A percentile compares a stretch with the other conserved stretches of the same genome.
Evolutionary conservation across 495 filamentous ascomycete genomes (phyloP).

Genomic region (Penicillium daleae): DNA sequence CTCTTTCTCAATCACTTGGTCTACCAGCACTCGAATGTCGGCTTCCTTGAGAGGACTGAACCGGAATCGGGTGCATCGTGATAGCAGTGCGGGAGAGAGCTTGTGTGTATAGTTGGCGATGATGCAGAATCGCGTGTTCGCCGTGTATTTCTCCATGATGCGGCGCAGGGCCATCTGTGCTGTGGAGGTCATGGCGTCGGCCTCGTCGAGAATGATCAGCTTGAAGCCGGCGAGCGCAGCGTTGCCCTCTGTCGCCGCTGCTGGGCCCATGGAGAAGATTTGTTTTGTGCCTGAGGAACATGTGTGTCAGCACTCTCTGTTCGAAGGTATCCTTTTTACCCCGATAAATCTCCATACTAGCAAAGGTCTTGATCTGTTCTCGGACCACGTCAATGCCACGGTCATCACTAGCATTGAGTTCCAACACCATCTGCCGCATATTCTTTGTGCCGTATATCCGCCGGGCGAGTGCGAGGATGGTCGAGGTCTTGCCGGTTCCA

Average conservation of each 20-base stretch:
- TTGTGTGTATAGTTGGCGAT: slow-evolving; percentile 99
- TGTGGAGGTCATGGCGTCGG: slow-evolving; percentile 95
- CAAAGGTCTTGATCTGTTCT: slow-evolving; percentile 99
- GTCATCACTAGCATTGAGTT: slow-evolving; percentile 96
- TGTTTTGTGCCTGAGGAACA: slow-evolving; percentile 60
- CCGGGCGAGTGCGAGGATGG: slow-evolving; percentile 86
- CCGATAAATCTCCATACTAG: slow-evolving; percentile 53
- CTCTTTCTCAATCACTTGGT: slow-evolving; percentile 89
- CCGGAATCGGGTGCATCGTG: slow-evolving; percentile 90
- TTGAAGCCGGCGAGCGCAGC: slow-evolving; percentile 78
- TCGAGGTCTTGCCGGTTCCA: slow-evolving; percentile 96
- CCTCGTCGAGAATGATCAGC: slow-evolving; percentile 96
- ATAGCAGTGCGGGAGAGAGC: slow-evolving; percentile 90
- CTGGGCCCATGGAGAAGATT: slow-evolving; percentile 62
- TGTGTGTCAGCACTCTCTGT: slow-evolving; percentile 57
- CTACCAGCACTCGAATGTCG: slow-evolving; percentile 82
- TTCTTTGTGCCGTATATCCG: slow-evolving; percentile 91
- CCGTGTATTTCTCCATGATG: slow-evolving; percentile 99
- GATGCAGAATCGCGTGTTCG: slow-evolving; percentile 97
- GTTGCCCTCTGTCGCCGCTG: slow-evolving; percentile 39
- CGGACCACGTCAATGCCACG: slow-evolving; percentile 97
- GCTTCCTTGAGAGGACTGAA: slow-evolving; percentile 90
- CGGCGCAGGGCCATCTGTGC: slow-evolving; percentile 96
- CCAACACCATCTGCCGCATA: slow-evolving; percentile 96
- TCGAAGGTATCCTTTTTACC: not conserved